Conservation (phyloP, 495 filamentous ascomycete species). For the Penicillium fimorum region DNA sequence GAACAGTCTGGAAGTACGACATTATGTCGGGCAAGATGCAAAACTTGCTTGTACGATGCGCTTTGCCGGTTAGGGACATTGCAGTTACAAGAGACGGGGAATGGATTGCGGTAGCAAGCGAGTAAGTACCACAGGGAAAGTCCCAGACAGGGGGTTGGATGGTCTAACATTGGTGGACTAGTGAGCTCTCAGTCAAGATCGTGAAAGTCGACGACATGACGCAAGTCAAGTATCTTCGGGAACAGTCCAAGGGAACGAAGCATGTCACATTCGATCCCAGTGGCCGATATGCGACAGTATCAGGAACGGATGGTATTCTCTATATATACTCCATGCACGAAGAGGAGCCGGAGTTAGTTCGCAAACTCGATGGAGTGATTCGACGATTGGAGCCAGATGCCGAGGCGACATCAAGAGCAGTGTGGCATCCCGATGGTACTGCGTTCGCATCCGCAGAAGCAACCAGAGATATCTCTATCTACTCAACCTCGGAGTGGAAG, state of each 20-base stretch:
- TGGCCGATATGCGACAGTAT: conserved; percentile 72
- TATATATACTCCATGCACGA: conserved; percentile 84
- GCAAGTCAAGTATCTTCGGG: conserved; percentile 69
- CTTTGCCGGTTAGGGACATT: conserved; percentile 82
- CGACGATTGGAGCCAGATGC: conserved; percentile 72
- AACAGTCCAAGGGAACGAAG: conserved; percentile 81
- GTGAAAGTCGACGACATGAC: conserved; percentile 77
- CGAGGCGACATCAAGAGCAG: conserved; percentile 70
- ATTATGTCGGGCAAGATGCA: conserved; percentile 73
- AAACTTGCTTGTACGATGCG: conserved; percentile 74
- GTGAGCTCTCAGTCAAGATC: conserved; percentile 84
- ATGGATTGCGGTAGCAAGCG: conserved; percentile 95
- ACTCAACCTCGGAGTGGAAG: conserved; percentile 84
- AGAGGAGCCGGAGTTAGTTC: conserved; percentile 76
- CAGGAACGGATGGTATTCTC: conserved; percentile 81
- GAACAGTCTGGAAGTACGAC: conserved; percentile 84
- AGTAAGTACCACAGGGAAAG: conserved; percentile 49
- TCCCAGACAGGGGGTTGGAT: not conserved
- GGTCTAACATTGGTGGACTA: conserved; percentile 26
- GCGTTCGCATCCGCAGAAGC: conserved; percentile 85
- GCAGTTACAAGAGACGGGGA: conserved; percentile 76
- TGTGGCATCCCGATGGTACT: conserved; percentile 94
- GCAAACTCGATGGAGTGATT: conserved; percentile 83
- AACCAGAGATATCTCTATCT: conserved; percentile 79
- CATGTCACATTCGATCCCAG: conserved; percentile 86